phyloP scores from a whole-genome alignment of 352 stramenopile species.

The Phytophthora tubulina region DNA sequence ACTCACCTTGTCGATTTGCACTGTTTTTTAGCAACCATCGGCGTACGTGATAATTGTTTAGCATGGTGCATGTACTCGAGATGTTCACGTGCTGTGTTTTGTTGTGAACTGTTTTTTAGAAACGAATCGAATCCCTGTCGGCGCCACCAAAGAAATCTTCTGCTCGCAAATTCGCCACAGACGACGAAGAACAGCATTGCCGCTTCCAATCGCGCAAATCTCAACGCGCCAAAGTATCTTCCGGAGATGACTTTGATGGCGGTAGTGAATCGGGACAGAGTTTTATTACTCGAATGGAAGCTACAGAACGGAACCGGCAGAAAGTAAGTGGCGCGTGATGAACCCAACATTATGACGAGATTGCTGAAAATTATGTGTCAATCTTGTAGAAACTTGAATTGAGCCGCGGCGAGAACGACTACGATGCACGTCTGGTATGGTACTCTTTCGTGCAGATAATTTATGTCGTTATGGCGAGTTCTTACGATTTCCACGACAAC shows the following conservation, averaged over 20 bases:
- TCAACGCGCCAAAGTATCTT: constrained; percentile 27
- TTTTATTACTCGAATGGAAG: constrained; percentile 85
- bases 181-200: constrained; percentile 82
- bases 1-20: neutral
- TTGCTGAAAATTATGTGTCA: constrained; percentile 4
- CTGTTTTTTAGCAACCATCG: constrained; percentile 32
- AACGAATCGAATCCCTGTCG: constrained; percentile 71
- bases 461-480: neutral
- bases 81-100: constrained; percentile 4
- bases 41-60: constrained; percentile 26
- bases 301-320: constrained; percentile 77
- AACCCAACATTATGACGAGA: neutral
- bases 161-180: constrained; percentile 65
- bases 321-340: constrained; percentile 51
- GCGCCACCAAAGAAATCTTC: constrained; percentile 54
- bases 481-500: neutral
- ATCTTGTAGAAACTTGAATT: constrained; percentile 71
- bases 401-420: constrained; percentile 81
- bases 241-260: constrained; percentile 46
- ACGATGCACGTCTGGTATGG: constrained; percentile 64
- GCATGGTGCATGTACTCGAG: neutral
- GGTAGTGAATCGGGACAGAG: constrained; percentile 33
- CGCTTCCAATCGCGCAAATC: constrained; percentile 61
- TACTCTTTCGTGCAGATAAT: neutral
- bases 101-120: constrained; percentile 40